These are phyloP conservation scores for Aspergillus egyptiacus DNA, from an alignment of 495 filamentous ascomycete species.

Conservation along the genomic window DNA sequence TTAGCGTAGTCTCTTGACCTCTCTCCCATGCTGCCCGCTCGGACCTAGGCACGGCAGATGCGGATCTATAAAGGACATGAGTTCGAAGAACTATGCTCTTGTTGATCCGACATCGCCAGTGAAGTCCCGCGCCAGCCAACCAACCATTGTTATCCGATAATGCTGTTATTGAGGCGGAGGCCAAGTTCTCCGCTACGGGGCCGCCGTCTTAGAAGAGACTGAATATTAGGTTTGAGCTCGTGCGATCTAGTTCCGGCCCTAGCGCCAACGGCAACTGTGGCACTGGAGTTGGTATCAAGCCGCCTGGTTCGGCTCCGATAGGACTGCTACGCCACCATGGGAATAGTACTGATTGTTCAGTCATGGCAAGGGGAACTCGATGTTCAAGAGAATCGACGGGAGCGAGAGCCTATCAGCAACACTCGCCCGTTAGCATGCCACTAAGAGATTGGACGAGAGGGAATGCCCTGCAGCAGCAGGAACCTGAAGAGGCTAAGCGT, in stretches of 20 bases:
- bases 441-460: slow-evolving; percentile 5
- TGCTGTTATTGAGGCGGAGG: slow-evolving; percentile 5
- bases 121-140: slow-evolving; percentile 2
- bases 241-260: background rate
- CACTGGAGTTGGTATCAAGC: background rate
- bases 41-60: slow-evolving; percentile 11
- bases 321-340: background rate
- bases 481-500: slow-evolving; percentile 5
- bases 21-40: slow-evolving; percentile 11
- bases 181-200: slow-evolving; percentile 5
- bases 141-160: background rate
- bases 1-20: background rate
- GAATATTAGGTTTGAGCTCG: background rate
- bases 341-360: background rate
- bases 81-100: background rate
- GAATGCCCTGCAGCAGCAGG: slow-evolving; percentile 1
- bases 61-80: background rate
- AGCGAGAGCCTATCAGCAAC: background rate
- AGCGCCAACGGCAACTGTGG: slow-evolving; percentile 1
- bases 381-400: background rate
- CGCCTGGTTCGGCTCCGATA: slow-evolving; percentile 5
- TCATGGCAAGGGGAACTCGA: background rate
- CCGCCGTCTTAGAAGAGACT: background rate
- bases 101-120: background rate
- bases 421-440: background rate